phyloP scores from a whole-genome alignment of 768 basidiomycete species.

The Kwoniella europaea region DNA sequence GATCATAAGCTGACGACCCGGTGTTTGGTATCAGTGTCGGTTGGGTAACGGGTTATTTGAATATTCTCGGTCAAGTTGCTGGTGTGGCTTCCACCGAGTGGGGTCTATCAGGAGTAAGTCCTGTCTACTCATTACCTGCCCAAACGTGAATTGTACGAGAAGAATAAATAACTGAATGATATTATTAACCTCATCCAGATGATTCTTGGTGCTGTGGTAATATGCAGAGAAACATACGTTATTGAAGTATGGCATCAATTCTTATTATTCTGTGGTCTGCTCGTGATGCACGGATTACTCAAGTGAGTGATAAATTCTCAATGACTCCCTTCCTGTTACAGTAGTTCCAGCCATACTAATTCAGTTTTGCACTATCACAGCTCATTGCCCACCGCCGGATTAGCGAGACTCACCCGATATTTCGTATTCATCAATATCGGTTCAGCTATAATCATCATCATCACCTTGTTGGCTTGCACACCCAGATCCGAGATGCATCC shows the following conservation, averaged over 20 bases:
- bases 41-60: constrained; percentile 59
- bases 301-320: constrained; percentile 58
- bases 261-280: constrained; percentile 74
- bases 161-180: background rate
- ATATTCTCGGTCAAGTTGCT: constrained; percentile 63
- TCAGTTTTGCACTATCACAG: background rate
- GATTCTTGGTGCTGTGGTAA: constrained; percentile 46
- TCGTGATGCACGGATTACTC: constrained; percentile 76
- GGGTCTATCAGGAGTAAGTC: constrained; percentile 59
- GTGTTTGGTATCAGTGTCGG: constrained; percentile 53
- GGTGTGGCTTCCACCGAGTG: constrained; percentile 86
- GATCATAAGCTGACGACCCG: constrained; percentile 1
- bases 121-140: no score
- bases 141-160: background rate
- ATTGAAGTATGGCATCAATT: constrained; percentile 75
- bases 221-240: constrained; percentile 63
- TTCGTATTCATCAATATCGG: constrained; percentile 84
- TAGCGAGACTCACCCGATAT: constrained; percentile 71
- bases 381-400: constrained; percentile 67
- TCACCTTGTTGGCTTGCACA: constrained; percentile 73
- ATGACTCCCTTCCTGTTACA: no score
- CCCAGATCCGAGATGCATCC: constrained; percentile 75
- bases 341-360: no score
- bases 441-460: constrained; percentile 79
- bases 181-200: constrained; percentile 29